These are phyloP conservation scores for Chondrus crispus DNA, from an alignment of 23 red algal species.

Conservation along the genomic window DNA sequence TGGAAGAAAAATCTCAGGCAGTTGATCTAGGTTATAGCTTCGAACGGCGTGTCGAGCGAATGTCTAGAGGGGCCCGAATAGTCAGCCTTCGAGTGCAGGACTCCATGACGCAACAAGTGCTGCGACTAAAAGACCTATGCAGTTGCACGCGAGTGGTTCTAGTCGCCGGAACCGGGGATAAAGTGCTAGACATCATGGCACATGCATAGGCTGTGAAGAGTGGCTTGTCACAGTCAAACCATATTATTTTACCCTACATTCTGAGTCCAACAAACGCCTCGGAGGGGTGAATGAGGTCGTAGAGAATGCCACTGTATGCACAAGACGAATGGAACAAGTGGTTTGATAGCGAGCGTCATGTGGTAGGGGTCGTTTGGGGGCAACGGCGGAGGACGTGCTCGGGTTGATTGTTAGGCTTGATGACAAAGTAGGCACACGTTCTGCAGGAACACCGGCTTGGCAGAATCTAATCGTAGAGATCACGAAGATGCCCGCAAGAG, in stretches of 20 bases:
- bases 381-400: conserved; percentile 5
- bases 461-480: conserved; percentile 16
- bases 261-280: neutral
- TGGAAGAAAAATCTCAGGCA: too few relatives aligned
- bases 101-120: conserved; percentile 7
- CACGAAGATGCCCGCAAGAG: neutral
- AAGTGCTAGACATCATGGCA: conserved; percentile 19
- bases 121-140: conserved; percentile 22
- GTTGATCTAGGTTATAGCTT: too few relatives aligned
- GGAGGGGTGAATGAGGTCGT: neutral
- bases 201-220: conserved; percentile 6
- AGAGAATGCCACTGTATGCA: conserved; percentile 13
- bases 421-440: conserved; percentile 41
- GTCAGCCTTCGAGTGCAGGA: conserved; percentile 48
- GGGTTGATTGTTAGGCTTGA: conserved; percentile 42
- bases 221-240: neutral
- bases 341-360: conserved; percentile 27
- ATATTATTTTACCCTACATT: conserved; percentile 36
- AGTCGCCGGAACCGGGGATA: conserved; percentile 3
- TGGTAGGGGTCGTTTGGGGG: neutral
- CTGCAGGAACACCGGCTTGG: conserved; percentile 49
- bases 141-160: conserved; percentile 17
- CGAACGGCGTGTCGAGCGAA: conserved; percentile 52
- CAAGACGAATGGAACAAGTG: conserved; percentile 56
- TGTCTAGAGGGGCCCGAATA: conserved; percentile 65